These are phyloP conservation scores for Phytophthora quininea DNA, from an alignment of 352 stramenopile species.

Conservation along the genomic window DNA sequence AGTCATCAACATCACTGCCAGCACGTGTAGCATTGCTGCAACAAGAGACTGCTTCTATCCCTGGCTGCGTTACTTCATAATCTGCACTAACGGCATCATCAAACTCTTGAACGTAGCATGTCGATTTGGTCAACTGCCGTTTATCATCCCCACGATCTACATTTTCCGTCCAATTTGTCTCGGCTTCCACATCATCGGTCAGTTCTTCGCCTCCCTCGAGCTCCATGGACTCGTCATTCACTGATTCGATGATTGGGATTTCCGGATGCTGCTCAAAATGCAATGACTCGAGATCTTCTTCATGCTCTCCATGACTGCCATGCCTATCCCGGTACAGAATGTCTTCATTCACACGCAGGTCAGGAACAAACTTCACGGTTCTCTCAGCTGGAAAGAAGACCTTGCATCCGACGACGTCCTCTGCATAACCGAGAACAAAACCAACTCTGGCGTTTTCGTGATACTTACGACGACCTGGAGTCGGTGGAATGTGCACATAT, in stretches of 20 bases:
- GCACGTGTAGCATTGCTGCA: neutral
- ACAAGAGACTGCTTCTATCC: neutral
- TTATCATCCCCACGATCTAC: neutral
- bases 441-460: slow-evolving; percentile 8
- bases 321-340: neutral
- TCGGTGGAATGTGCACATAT: slow-evolving; percentile 5
- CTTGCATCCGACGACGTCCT: slow-evolving; percentile 14
- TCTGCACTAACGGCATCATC: neutral
- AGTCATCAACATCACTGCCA: neutral
- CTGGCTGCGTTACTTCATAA: neutral
- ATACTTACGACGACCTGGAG: neutral
- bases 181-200: neutral
- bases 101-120: neutral
- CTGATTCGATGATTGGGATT: neutral
- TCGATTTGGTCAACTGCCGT: neutral
- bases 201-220: neutral
- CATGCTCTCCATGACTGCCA: neutral
- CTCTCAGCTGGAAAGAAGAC: slow-evolving; percentile 11
- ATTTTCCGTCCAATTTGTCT: neutral
- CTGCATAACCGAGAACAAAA: slow-evolving; percentile 9
- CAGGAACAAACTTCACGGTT: slow-evolving; percentile 14
- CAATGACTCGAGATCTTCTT: neutral
- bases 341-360: slow-evolving; percentile 3
- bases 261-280: neutral
- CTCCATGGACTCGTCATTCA: neutral